phyloP scores from a whole-genome alignment of 2,329 filamentous ascomycete genomes.

The Fonsecaea nubica region DNA sequence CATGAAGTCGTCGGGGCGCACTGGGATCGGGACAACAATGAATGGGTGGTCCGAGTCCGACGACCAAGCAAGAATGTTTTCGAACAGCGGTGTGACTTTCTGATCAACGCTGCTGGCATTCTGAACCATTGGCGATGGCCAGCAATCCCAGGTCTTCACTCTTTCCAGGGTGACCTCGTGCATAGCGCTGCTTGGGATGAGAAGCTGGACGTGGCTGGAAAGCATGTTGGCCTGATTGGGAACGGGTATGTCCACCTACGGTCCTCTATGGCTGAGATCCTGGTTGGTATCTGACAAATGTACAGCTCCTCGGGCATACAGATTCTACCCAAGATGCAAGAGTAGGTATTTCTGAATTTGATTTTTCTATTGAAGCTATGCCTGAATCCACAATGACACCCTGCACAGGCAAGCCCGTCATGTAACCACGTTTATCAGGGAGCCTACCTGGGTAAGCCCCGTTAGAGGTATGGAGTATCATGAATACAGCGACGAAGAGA shows the following conservation, averaged over 20 bases:
- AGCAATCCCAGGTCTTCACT: slow-evolving; percentile 44
- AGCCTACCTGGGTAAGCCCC: no score
- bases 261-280: slow-evolving; percentile 8
- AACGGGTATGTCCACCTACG: slow-evolving; percentile 35
- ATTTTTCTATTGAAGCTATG: no score
- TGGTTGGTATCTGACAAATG: slow-evolving; percentile 33
- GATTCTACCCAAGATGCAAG: no score
- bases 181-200: slow-evolving; percentile 44
- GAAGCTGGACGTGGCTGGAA: slow-evolving; percentile 39
- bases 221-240: slow-evolving; percentile 38
- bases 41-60: slow-evolving; percentile 28
- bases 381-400: no score
- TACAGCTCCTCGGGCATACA: no score
- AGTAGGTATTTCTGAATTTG: no score
- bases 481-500: no score
- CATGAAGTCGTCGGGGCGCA: slow-evolving; percentile 32
- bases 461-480: no score
- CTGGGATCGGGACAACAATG: slow-evolving; percentile 28
- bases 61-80: neutral
- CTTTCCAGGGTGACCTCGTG: slow-evolving; percentile 45
- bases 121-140: slow-evolving; percentile 47
- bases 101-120: slow-evolving; percentile 41
- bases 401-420: no score
- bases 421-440: no score
- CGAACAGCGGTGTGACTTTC: slow-evolving; percentile 40